Conservation (phyloP, 768 basidiomycete species). For the Auricularia sp. region DNA sequence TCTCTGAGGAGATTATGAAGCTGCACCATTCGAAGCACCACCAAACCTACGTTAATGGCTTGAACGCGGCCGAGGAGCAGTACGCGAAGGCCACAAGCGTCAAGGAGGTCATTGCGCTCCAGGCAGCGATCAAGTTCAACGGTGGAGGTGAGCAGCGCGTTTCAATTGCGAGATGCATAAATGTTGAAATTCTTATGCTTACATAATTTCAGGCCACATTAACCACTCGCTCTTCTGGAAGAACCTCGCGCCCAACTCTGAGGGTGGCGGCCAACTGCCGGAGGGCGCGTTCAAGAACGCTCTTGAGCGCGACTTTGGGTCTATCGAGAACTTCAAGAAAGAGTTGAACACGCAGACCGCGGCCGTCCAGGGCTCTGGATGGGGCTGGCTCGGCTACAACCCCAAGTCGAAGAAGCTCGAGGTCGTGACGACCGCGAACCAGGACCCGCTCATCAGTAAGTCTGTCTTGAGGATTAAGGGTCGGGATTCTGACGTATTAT, state of each 20-base stretch:
- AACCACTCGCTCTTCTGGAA: slow-evolving; percentile 98
- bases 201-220: slow-evolving; percentile 54
- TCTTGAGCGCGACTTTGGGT: slow-evolving; percentile 74
- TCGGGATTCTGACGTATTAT: neutral
- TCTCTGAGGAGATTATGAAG: slow-evolving; percentile 87
- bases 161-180: neutral
- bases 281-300: slow-evolving; percentile 56
- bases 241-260: slow-evolving; percentile 71
- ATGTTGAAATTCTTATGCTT: neutral
- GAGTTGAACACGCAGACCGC: slow-evolving; percentile 80
- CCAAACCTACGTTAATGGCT: slow-evolving; percentile 85
- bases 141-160: slow-evolving; percentile 61
- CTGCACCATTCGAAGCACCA: slow-evolving; percentile 78
- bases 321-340: slow-evolving; percentile 77
- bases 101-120: slow-evolving; percentile 72
- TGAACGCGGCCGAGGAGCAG: slow-evolving; percentile 87
- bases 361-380: slow-evolving; percentile 92
- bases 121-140: slow-evolving; percentile 92
- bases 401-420: slow-evolving; percentile 61
- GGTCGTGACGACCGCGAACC: slow-evolving; percentile 88
- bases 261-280: slow-evolving; percentile 52
- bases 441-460: slow-evolving; percentile 72
- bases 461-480: neutral
- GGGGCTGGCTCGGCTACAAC: slow-evolving; percentile 96
- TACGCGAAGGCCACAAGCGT: slow-evolving; percentile 55